phyloP scores from a whole-genome alignment of 2,329 filamentous ascomycete species.

The Alternaria novae-zelandiae region DNA sequence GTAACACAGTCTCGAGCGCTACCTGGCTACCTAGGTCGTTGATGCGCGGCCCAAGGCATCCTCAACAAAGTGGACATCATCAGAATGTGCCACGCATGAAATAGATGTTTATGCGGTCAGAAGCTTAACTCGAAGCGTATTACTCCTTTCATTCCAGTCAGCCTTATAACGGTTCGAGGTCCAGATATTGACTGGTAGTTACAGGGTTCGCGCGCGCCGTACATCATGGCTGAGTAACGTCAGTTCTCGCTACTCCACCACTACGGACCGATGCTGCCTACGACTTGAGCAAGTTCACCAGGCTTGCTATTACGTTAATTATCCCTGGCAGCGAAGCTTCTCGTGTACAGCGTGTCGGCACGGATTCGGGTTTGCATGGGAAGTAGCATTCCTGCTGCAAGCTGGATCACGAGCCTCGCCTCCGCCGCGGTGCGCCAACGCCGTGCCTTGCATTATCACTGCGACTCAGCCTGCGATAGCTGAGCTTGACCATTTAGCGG shows the following conservation, averaged over 20 bases:
- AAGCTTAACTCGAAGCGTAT: constrained; percentile 20
- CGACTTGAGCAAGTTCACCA: neutral
- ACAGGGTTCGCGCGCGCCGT: constrained; percentile 32
- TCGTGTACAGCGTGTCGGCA: constrained; percentile 7
- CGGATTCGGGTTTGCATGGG: constrained; percentile 18
- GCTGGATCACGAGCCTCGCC: constrained; percentile 32
- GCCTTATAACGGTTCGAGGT: constrained; percentile 36
- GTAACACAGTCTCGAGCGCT: neutral
- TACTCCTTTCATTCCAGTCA: constrained; percentile 32
- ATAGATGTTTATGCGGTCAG: constrained; percentile 13
- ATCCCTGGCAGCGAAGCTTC: neutral
- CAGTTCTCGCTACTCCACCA: constrained; percentile 13
- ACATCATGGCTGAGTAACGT: constrained; percentile 23
- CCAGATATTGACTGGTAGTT: constrained; percentile 34
- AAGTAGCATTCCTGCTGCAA: constrained; percentile 25
- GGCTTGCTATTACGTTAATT: neutral
- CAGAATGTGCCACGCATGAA: constrained; percentile 19
- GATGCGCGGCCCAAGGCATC: constrained; percentile 18
- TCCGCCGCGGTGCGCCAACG: constrained; percentile 37
- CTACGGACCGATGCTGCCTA: constrained; percentile 18
- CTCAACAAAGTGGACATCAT: constrained; percentile 9
- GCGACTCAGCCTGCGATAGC: constrained; percentile 22
- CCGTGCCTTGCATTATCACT: constrained; percentile 35
- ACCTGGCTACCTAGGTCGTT: constrained; percentile 7
- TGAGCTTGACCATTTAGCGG: constrained; percentile 30